Evolutionary conservation across 2,329 filamentous ascomycete genomes (phyloP).

Genomic region (Fusarium decemcellulare): DNA sequence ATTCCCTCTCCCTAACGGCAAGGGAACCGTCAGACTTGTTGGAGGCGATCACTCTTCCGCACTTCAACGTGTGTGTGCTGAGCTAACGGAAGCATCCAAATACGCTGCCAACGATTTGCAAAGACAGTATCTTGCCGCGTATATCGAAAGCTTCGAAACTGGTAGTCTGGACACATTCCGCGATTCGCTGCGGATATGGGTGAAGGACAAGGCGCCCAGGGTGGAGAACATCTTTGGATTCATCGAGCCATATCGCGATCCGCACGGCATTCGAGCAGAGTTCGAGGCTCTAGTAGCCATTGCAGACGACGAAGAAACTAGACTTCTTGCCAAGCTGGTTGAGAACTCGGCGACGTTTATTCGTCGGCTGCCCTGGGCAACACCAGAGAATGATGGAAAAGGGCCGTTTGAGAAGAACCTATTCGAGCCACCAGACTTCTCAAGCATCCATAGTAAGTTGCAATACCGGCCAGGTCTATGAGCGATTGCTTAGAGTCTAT

Average conservation of each 20-base stretch:
- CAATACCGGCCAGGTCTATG: not conserved
- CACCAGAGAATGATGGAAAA: constrained; percentile 52
- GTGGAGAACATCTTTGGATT: constrained; percentile 74
- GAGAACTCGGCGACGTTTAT: constrained; percentile 76
- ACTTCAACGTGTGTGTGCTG: constrained; percentile 63
- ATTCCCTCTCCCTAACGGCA: constrained; percentile 31
- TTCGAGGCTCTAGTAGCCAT: constrained; percentile 73
- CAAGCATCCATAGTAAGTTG: constrained; percentile 74
- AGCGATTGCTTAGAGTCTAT: not conserved
- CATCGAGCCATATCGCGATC: constrained; percentile 75
- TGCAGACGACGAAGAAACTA: constrained; percentile 76
- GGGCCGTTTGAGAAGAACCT: constrained; percentile 79
- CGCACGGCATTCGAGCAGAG: constrained; percentile 69
- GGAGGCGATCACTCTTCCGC: constrained; percentile 68
- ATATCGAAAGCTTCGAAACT: constrained; percentile 68
- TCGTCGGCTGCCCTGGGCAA: constrained; percentile 75
- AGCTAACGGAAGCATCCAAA: constrained; percentile 62
- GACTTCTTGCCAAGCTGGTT: constrained; percentile 72
- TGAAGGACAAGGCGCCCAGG: constrained; percentile 68
- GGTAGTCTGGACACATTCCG: constrained; percentile 70
- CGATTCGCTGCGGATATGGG: constrained; percentile 69
- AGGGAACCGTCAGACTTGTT: constrained; percentile 51
- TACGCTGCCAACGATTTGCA: constrained; percentile 68
- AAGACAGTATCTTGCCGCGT: constrained; percentile 64
- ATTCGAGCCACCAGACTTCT: constrained; percentile 81